A percentile compares a stretch with the other conserved stretches of the same genome.
Conservation (phyloP, 495 filamentous ascomycete genomes). For the Tuber microsphaerosporum region DNA sequence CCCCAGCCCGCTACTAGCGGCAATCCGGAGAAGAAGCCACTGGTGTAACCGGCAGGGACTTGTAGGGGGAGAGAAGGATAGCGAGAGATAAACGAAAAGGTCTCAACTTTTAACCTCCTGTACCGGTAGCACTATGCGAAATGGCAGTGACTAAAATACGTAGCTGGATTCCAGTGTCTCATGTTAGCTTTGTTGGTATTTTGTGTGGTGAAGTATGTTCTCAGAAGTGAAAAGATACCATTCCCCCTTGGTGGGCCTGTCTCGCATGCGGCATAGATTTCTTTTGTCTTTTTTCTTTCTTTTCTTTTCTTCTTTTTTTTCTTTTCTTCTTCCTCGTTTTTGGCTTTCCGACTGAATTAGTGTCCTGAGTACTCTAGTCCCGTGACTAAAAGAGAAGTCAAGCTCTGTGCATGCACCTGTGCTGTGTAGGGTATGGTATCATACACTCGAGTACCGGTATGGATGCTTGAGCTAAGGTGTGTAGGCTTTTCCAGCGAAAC, state of each 20-base stretch:
- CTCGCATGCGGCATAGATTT: neutral
- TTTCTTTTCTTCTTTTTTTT: too few relatives aligned
- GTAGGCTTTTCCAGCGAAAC: neutral
- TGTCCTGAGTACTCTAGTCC: neutral
- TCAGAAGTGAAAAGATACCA: neutral
- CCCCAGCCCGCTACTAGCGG: neutral
- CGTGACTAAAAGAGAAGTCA: neutral
- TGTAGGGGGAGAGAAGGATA: neutral
- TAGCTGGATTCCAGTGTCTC: too few relatives aligned
- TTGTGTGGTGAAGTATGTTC: neutral
- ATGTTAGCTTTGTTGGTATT: too few relatives aligned
- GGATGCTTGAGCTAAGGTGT: neutral
- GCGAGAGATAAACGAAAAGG: too few relatives aligned
- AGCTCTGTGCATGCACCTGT: neutral
- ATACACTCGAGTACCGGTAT: too few relatives aligned
- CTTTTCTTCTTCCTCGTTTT: neutral
- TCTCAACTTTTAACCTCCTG: too few relatives aligned
- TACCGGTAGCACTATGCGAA: too few relatives aligned
- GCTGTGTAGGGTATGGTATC: neutral
- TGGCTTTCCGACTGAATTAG: neutral
- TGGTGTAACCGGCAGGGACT: neutral
- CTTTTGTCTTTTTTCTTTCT: neutral
- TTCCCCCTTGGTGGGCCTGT: neutral
- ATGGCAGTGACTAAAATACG: too few relatives aligned
- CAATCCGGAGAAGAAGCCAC: neutral